Base-by-base conservation (phyloP, 306 rosid genomes). In the Delonix regia region DNA sequence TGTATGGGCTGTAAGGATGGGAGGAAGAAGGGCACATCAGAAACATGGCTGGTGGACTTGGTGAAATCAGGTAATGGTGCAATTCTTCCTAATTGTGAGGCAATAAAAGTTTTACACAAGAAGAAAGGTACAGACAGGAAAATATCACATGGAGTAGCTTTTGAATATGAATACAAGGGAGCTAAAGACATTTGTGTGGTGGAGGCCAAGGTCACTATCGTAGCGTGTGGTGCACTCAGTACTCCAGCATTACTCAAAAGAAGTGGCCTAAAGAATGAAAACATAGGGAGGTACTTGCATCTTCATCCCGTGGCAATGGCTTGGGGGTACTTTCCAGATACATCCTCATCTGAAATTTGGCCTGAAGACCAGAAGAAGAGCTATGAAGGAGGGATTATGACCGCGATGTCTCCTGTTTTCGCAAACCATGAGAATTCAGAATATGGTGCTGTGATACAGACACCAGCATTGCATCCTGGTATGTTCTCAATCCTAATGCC, bases 321-420 rank as follows among this genome's bases (percentile, higher is more conserved):
- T 9, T 93, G 97, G 94, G 98, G 98, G 7, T 70, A 88, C 78
- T 93, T 93, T 77, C 98, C 97, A 12, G 91, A 91, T 24, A 30
- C 85, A 63, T 47, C 82, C 38, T 76, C 78, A n/a, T 30, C 78
- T 16, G 48, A 81, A 4, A 16, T 33, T 8, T 84, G 93, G 93
- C 92, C 90, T 11, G 89, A 87, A 81, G 30, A 66, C 73, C 81
- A 84, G 21, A 90, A 89, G 67, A 93, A 80, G 81, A 93, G 97
- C 92, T 93, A 83, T 12, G 91, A 93, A 83, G 97, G 98, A 75
- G 98, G 94, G 41, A 93, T 91, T 56, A 89, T 93, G 98, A 93
- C 97, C 67, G 92, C 95, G 60, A 93, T 93, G 95, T 93, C 97
- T 1, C 79, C 89, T 1, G 89, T 88, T 47, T 82, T 38, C 9